Percentiles rank a stretch among this genome's conserved stretches.
phyloP scores from a whole-genome alignment of 371 early-diverging fungal species.

The Actinomucor elegans region DNA sequence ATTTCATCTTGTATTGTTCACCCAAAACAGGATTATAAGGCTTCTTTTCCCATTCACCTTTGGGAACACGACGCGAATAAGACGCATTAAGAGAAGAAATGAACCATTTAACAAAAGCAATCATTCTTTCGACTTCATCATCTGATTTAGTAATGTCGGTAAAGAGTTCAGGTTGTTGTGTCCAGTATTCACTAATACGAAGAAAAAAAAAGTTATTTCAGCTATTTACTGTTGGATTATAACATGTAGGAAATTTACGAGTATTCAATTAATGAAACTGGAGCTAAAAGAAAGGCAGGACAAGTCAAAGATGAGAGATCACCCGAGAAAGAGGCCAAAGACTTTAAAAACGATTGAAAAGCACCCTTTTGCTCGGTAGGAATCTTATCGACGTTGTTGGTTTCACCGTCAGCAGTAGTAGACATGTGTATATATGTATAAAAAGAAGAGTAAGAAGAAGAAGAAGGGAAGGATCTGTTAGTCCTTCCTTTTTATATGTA shows the following conservation, averaged over 20 bases:
- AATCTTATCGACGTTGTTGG: conserved; percentile 52
- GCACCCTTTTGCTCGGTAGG: conserved; percentile 65
- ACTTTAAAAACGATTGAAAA: conserved; percentile 67
- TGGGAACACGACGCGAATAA: conserved; percentile 49
- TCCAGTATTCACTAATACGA: conserved; percentile 68
- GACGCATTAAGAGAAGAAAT: conserved; percentile 79
- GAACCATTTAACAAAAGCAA: conserved; percentile 73
- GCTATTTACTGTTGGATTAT: not conserved
- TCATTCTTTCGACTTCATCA: conserved; percentile 66
- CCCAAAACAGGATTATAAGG: conserved; percentile 84
- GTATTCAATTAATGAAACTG: conserved; percentile 75
- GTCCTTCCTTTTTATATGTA: no score
- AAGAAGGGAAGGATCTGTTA: not conserved
- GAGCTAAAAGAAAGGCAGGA: conserved; percentile 73
- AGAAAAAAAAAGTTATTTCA: not conserved
- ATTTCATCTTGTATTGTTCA: conserved; percentile 73
- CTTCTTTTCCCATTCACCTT: conserved; percentile 73
- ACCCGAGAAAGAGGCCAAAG: conserved; percentile 73
- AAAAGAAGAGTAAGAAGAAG: conserved; percentile 2
- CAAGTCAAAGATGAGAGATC: conserved; percentile 76
- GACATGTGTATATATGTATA: conserved; percentile 10
- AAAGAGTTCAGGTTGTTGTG: conserved; percentile 72
- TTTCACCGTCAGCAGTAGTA: conserved; percentile 26
- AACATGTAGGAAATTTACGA: conserved; percentile 46
- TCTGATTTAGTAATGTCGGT: conserved; percentile 61